Evolutionary conservation across 2,329 filamentous ascomycete genomes (phyloP).

Genomic region (Ascocoryne sarcoides): DNA sequence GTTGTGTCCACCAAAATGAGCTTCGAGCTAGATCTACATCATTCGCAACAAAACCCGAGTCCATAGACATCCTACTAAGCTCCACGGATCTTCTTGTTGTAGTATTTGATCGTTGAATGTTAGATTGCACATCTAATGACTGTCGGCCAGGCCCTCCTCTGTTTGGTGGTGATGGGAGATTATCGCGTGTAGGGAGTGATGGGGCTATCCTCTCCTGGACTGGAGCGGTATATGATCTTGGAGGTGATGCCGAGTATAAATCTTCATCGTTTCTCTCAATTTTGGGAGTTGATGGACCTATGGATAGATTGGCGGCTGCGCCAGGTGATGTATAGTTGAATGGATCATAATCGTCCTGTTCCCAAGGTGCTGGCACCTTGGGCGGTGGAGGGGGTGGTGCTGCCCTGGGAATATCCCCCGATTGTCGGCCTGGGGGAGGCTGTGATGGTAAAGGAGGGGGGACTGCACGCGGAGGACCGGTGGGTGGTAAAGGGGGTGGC

Average conservation of each 20-base stretch:
- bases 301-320: constrained; percentile 6
- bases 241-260: constrained; percentile 28
- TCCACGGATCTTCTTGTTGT: constrained; percentile 54
- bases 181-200: constrained; percentile 38
- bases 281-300: constrained; percentile 13
- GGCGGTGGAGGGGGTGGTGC: constrained; percentile 48
- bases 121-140: constrained; percentile 60
- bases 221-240: constrained; percentile 24
- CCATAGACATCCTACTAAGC: constrained; percentile 61
- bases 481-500: constrained; percentile 45
- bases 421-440: constrained; percentile 47
- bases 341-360: constrained; percentile 63
- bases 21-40: constrained; percentile 71
- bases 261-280: constrained; percentile 24
- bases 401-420: constrained; percentile 61
- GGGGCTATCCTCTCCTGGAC: constrained; percentile 33
- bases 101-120: constrained; percentile 38
- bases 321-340: constrained; percentile 42
- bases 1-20: constrained; percentile 81
- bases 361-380: constrained; percentile 34
- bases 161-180: constrained; percentile 20
- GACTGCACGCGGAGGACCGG: constrained; percentile 46
- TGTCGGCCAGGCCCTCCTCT: constrained; percentile 33
- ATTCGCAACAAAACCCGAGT: constrained; percentile 77
- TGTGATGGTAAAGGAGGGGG: constrained; percentile 60